Conservation (phyloP, 805 yeast genomes). For the Tetrapisispora taiwanensis region DNA sequence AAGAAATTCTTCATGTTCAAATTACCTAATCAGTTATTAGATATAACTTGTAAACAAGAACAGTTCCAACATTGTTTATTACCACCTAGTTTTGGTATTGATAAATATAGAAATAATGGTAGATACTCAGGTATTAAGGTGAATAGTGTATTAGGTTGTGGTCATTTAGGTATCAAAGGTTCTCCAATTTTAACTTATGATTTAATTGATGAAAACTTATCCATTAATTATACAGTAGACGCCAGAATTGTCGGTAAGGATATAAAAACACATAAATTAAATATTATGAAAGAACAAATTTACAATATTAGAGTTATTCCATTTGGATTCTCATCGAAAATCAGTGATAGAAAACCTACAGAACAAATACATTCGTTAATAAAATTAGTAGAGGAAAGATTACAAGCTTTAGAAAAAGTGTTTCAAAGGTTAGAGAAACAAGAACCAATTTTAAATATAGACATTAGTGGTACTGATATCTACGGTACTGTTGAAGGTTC, state of each 20-base stretch:
- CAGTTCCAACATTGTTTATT: conserved; percentile 31
- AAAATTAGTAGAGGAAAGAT: conserved; percentile 20
- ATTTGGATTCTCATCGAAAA: conserved; percentile 26
- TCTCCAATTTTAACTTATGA: conserved; percentile 46
- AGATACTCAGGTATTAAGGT: conserved; percentile 27
- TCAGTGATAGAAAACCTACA: conserved; percentile 13
- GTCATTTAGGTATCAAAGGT: conserved; percentile 41
- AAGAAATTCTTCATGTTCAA: conserved; percentile 51
- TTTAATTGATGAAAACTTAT: conserved; percentile 36
- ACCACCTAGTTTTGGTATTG: conserved; percentile 36
- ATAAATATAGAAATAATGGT: conserved; percentile 23
- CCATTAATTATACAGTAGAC: conserved; percentile 45
- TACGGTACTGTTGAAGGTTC: conserved; percentile 20
- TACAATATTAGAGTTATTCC: conserved; percentile 34
- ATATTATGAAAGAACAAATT: conserved; percentile 29
- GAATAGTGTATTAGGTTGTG: conserved; percentile 35
- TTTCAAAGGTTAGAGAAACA: conserved; percentile 15
- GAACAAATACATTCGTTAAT: conserved; percentile 19
- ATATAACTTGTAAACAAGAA: conserved; percentile 41
- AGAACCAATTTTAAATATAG: conserved; percentile 18
- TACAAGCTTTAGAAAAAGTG: conserved; percentile 18
- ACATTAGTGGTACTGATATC: conserved; percentile 21
- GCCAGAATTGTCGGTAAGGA: conserved; percentile 46
- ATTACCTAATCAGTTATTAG: conserved; percentile 45
- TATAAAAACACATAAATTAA: conserved; percentile 19